Evolutionary conservation across 805 yeast genomes (phyloP).

Genomic region (Pichia manshurica): DNA sequence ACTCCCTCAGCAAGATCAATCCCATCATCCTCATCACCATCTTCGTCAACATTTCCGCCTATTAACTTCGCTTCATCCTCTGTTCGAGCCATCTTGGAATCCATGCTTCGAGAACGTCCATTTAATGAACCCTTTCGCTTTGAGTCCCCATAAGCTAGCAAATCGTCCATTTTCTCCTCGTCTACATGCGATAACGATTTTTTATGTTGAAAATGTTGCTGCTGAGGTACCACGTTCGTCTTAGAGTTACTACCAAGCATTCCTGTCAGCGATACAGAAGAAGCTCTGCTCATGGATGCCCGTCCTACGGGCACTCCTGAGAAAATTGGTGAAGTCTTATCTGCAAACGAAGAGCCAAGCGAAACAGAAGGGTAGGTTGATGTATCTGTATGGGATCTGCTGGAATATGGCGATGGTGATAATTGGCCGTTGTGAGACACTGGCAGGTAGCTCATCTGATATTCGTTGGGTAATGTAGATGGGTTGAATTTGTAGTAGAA

Average conservation of each 20-base stretch:
- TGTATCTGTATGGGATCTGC: too few species aligned
- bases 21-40: background rate
- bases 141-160: too few species aligned
- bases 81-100: background rate
- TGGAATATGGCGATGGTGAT: too few species aligned
- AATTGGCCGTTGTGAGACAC: background rate
- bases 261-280: constrained; percentile 7
- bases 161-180: constrained; percentile 5
- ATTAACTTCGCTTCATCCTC: background rate
- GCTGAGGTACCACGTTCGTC: constrained; percentile 10
- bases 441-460: constrained; percentile 7
- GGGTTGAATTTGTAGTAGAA: constrained; percentile 46
- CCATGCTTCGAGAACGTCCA: too few species aligned
- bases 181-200: constrained; percentile 1
- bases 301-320: background rate
- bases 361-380: too few species aligned
- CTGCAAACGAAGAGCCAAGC: background rate
- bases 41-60: background rate
- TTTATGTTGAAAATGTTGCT: constrained; percentile 14
- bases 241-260: constrained; percentile 14
- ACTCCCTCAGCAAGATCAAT: constrained; percentile 5
- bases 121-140: background rate
- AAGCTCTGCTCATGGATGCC: constrained; percentile 6
- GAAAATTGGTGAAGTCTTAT: background rate
- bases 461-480: background rate